Percentiles rank a stretch among this genome's conserved stretches.
These are phyloP conservation scores for Aspergillus vadensis DNA, from an alignment of 2,329 filamentous ascomycete genomes.

Conservation along the genomic window DNA sequence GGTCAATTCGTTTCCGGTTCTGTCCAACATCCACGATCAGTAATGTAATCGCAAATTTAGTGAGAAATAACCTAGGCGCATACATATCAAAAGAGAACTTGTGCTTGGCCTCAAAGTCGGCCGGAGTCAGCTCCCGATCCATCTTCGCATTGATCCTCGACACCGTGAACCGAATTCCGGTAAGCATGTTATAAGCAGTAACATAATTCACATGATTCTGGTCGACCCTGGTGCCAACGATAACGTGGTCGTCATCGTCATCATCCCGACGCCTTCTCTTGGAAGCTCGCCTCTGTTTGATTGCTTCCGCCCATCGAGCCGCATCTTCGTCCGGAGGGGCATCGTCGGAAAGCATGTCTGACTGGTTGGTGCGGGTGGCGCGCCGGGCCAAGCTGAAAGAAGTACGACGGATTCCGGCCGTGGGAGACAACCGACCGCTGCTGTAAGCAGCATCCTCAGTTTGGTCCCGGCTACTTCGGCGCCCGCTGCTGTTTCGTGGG, in stretches of 20 bases:
- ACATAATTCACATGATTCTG: conserved; percentile 97
- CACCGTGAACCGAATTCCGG: conserved; percentile 94
- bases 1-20: conserved; percentile 93
- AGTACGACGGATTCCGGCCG: conserved; percentile 66
- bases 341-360: conserved; percentile 81
- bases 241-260: conserved; percentile 84
- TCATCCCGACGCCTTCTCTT: conserved; percentile 82
- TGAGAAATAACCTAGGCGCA: conserved; percentile 34
- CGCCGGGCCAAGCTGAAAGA: conserved; percentile 82
- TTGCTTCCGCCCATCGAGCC: conserved; percentile 86
- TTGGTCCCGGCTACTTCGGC: conserved; percentile 67
- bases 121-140: conserved; percentile 83
- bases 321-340: conserved; percentile 86
- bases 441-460: conserved; percentile 63
- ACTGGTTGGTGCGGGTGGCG: conserved; percentile 81
- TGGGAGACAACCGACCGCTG: conserved; percentile 81
- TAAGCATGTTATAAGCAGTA: conserved; percentile 99
- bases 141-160: conserved; percentile 96
- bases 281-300: conserved; percentile 86
- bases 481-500: conserved; percentile 66
- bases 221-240: conserved; percentile 96
- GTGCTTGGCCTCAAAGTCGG: conserved; percentile 90
- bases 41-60: not conserved
- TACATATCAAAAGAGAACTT: conserved; percentile 99
- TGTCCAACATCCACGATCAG: conserved; percentile 41